A percentile compares a stretch with the other conserved stretches of the same genome.
Conservation (phyloP, 164 flowering plant species). For the Buxus sempervirens region DNA sequence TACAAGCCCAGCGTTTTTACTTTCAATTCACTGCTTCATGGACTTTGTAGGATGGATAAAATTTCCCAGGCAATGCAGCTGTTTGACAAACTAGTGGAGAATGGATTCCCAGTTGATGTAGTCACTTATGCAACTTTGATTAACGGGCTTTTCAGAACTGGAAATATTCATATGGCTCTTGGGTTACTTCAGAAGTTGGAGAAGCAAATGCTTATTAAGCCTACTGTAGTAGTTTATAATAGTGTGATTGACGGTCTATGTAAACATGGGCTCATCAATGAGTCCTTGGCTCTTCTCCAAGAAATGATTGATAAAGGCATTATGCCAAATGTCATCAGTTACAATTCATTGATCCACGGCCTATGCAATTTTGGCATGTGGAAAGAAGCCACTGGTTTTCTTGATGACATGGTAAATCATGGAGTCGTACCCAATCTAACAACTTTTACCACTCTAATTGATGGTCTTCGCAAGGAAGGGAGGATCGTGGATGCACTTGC, state of each 20-base stretch:
- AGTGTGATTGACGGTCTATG: slow-evolving; percentile 13
- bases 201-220: background rate
- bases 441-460: background rate
- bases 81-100: slow-evolving; percentile 3
- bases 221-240: background rate
- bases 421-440: background rate
- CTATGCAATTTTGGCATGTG: background rate
- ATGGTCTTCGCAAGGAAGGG: background rate
- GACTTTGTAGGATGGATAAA: background rate
- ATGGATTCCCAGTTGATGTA: background rate
- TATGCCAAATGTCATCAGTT: background rate
- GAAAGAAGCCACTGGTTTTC: background rate
- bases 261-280: background rate
- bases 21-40: slow-evolving; percentile 4
- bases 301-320: slow-evolving; percentile 9
- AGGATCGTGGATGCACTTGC: background rate
- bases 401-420: background rate
- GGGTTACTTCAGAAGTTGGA: slow-evolving; percentile 1
- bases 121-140: slow-evolving; percentile 6
- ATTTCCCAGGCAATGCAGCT: background rate
- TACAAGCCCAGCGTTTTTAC: background rate
- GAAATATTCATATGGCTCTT: background rate
- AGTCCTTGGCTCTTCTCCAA: background rate
- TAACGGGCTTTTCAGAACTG: slow-evolving; percentile 8
- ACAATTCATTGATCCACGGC: slow-evolving; percentile 1